Base-by-base conservation (phyloP, 345 rosid genomes). In the Lagerstroemia speciosa region DNA sequence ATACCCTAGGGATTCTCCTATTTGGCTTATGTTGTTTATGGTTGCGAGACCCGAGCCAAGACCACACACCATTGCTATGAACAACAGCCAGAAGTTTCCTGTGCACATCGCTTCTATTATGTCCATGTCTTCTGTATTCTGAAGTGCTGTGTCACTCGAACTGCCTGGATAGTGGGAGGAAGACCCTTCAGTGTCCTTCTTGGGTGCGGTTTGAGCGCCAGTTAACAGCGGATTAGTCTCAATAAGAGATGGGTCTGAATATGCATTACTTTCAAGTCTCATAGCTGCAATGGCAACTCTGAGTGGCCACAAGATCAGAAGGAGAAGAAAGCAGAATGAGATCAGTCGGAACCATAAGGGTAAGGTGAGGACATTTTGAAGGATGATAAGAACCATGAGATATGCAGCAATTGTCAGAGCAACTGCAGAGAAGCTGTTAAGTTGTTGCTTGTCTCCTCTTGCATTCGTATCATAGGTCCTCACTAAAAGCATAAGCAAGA, bases 1-100 rank as follows among this genome's bases (percentile, higher is more conserved):
- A 79, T 93, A 93, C 12, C 84, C 81, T 9, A 93, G 93, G 29
- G 98, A 93, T 72, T 86, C 89, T 7, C 97, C 98, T 6, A 93
- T 73, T 69, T 93, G 93, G 78, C 93, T 84, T 17, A 93, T 75
- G 76, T 90, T 93, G 52, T 93, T 87, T 65, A 93, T 78, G 2
- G 90, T 87, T 0, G 97, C 93, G 1, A 85, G 76, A 27, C 97
- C 95, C 0, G 95, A 79, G 17, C 98, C 96, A 77, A 90, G 74
- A 62, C 97, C 97, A 68, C 93, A 87, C 69, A 84, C 45, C 87
- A 83, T 84, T 2, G 91, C 98, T 55, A 87, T 31, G 64, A 86
- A 90, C 67, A 93, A 40, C 75, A 90, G 74, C 97, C 95, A 90
- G 70, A 93, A 93, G 72, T 90, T 79, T 40, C 26, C 41, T 0